phyloP scores from a whole-genome alignment of 2,329 filamentous ascomycete species.

The Neoascochyta sp. region DNA sequence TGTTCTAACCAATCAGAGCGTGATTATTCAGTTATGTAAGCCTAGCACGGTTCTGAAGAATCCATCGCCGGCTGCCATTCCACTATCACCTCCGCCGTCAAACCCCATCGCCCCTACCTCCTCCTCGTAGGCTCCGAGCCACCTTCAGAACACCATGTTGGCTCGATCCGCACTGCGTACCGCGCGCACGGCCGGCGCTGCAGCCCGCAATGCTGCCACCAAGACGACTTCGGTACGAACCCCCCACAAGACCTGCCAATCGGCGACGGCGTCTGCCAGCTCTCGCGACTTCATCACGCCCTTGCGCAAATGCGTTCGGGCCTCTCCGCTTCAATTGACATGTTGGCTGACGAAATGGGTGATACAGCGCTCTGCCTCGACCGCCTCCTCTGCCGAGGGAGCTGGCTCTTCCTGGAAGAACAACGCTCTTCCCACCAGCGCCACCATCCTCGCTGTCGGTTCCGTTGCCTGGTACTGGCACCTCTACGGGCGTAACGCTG shows the following conservation, averaged over 20 bases:
- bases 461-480: slow-evolving; percentile 97
- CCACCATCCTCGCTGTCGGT: slow-evolving; percentile 80
- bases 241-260: slow-evolving; percentile 22
- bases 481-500: slow-evolving; percentile 82
- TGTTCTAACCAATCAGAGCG: too few species aligned
- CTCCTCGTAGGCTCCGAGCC: slow-evolving; percentile 35
- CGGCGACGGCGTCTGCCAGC: slow-evolving; percentile 28
- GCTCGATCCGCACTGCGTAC: slow-evolving; percentile 87
- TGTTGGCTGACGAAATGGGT: slow-evolving; percentile 30
- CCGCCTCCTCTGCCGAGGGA: slow-evolving; percentile 64
- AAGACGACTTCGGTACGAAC: slow-evolving; percentile 47
- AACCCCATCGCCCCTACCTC: slow-evolving; percentile 36
- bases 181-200: slow-evolving; percentile 77
- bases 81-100: slow-evolving; percentile 30
- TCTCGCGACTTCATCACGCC: slow-evolving; percentile 19
- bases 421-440: slow-evolving; percentile 81
- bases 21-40: too few species aligned
- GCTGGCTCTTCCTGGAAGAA: slow-evolving; percentile 73
- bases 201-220: slow-evolving; percentile 62
- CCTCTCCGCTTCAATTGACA: slow-evolving; percentile 24
- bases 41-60: too few species aligned
- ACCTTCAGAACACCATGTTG: slow-evolving; percentile 68
- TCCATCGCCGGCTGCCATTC: slow-evolving; percentile 9
- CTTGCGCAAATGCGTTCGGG: slow-evolving; percentile 10
- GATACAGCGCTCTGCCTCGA: slow-evolving; percentile 60